A percentile compares a stretch with the other conserved stretches of the same genome.
Conservation (phyloP, 768 basidiomycete genomes). For the Fibroporia radiculosa region DNA sequence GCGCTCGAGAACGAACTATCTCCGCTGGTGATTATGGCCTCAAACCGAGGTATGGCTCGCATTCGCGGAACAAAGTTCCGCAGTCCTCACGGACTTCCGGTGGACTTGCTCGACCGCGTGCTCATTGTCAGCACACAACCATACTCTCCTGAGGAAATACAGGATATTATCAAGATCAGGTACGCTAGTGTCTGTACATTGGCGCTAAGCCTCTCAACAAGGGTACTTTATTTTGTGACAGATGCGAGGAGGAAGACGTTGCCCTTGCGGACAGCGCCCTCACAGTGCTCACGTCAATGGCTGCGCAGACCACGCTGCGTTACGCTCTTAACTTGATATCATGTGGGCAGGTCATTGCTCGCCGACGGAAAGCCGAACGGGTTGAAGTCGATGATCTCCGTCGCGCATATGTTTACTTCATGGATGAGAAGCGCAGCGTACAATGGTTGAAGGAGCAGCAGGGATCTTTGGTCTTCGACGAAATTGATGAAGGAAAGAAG, state of each 20-base stretch:
- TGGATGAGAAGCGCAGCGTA: slow-evolving; percentile 89
- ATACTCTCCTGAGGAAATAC: slow-evolving; percentile 76
- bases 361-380: slow-evolving; percentile 69
- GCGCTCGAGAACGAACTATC: slow-evolving; percentile 91
- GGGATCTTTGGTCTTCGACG: slow-evolving; percentile 67
- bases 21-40: slow-evolving; percentile 97
- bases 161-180: slow-evolving; percentile 91
- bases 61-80: slow-evolving; percentile 94
- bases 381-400: slow-evolving; percentile 85
- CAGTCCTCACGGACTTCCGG: slow-evolving; percentile 91
- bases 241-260: slow-evolving; percentile 95
- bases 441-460: slow-evolving; percentile 88
- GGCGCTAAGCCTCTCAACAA: neutral
- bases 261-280: slow-evolving; percentile 65
- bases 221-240: slow-evolving; percentile 20
- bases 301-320: slow-evolving; percentile 80
- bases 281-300: slow-evolving; percentile 83
- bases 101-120: slow-evolving; percentile 90
- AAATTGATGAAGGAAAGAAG: slow-evolving; percentile 30
- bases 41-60: slow-evolving; percentile 89
- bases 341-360: slow-evolving; percentile 79
- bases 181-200: slow-evolving; percentile 24
- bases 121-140: slow-evolving; percentile 92
- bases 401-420: slow-evolving; percentile 81
- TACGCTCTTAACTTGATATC: slow-evolving; percentile 95